Conservation (phyloP, 2,329 filamentous ascomycete genomes). For the Leptographium radiaticola region DNA sequence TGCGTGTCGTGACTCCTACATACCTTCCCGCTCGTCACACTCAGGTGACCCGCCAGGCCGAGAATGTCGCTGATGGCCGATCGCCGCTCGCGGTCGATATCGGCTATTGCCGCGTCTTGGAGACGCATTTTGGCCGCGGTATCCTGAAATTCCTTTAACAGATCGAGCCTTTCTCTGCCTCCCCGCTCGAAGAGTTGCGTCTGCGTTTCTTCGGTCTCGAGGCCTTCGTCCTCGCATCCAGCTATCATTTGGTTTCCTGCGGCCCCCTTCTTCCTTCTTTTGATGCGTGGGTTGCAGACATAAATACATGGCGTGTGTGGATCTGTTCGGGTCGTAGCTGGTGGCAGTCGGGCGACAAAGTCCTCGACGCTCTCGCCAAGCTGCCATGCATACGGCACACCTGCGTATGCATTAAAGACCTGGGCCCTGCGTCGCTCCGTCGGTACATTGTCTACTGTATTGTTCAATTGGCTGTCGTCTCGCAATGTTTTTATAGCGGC, state of each 20-base stretch:
- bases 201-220: constrained; percentile 31
- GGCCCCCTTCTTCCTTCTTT: constrained; percentile 19
- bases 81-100: constrained; percentile 36
- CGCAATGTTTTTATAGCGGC: constrained; percentile 21
- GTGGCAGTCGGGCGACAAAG: constrained; percentile 58
- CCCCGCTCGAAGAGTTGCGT: constrained; percentile 35
- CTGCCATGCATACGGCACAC: constrained; percentile 43
- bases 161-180: constrained; percentile 35
- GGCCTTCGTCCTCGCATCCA: constrained; percentile 36
- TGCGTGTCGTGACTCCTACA: constrained; percentile 22
- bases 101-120: constrained; percentile 24
- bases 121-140: constrained; percentile 26
- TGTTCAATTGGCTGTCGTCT: neutral
- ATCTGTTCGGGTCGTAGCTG: constrained; percentile 41
- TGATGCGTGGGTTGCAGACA: constrained; percentile 50
- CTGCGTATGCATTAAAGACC: constrained; percentile 45
- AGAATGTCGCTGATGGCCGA: constrained; percentile 42
- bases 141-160: constrained; percentile 35
- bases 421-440: constrained; percentile 15
- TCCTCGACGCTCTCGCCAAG: constrained; percentile 15
- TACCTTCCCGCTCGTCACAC: constrained; percentile 59
- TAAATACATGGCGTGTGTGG: constrained; percentile 54
- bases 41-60: constrained; percentile 42
- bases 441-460: too few species aligned
- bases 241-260: constrained; percentile 23